Base-by-base conservation (phyloP, 2,329 filamentous ascomycete species). In the Aspergillus fischeri region DNA sequence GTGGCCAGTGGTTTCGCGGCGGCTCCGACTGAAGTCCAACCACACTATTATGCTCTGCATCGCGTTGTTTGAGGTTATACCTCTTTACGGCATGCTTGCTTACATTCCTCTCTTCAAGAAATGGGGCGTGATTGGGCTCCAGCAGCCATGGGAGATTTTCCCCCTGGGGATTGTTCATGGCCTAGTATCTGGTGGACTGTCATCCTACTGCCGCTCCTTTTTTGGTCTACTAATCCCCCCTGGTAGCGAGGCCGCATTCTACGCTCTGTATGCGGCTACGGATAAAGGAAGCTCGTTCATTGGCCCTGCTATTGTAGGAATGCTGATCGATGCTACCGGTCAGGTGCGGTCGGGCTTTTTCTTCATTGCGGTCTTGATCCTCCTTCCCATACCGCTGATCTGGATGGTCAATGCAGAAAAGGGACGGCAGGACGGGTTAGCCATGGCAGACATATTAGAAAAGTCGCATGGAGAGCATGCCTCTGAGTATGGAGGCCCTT, bases 111-210 rank as follows among this genome's bases (percentile, higher is more conserved):
- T 90, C 4, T 81, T 97, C 42, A 82, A 84, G 61, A 77, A 80
- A 3, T 86, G 87, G 78, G 91, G 91, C 1, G 85, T 90, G 0
- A 76, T 91, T 9, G 92, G 92, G 1, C 79, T 97, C 17, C 91
- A 96, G 73, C 86, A 92, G 72, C 86, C 89, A 3, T 95, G 91
- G 89, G 92, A 97, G 68, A 96, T 97, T 86, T 97, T 93, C 67
- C 90, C 90, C 0, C 77, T 97, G 0, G 92, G 89, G 0, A 87
- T 90, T 4, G 84, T 96, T 4, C 95, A 96, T 71, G 92, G 92
- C 0, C 83, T 96, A 42, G 91, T 96, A 0, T 83, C 96, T 1
- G 92, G 92, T 9, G 92, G 92, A 0, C 76, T 97, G 44, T 88
- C 88, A 59, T 88, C 87, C 17, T 96, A 96, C 74, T 97, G 92